phyloP scores from a whole-genome alignment of 805 yeast species.

The Candida lessepsii region DNA sequence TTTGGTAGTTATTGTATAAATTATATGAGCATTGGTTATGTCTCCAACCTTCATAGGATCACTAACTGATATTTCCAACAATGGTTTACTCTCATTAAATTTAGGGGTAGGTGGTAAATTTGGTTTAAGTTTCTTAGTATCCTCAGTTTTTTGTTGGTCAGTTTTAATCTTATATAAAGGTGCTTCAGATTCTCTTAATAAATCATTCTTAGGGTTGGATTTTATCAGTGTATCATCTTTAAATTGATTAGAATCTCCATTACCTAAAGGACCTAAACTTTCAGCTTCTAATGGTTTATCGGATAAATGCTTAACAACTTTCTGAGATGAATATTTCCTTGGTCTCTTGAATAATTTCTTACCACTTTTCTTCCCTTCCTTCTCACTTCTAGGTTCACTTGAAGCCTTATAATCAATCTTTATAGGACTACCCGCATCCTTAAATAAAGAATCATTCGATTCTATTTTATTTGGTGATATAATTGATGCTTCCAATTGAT shows the following conservation, averaged over 20 bases:
- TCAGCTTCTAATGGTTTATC: conserved; percentile 5
- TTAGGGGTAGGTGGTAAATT: conserved; percentile 9
- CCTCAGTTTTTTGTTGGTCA: conserved; percentile 5
- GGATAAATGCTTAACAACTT: conserved; percentile 29
- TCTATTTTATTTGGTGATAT: conserved; percentile 18
- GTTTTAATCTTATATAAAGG: conserved; percentile 49
- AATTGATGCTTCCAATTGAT: conserved; percentile 39
- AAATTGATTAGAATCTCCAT: conserved; percentile 13
- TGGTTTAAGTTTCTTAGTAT: background rate
- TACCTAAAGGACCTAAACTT: conserved; percentile 28
- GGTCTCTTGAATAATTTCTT: conserved; percentile 30
- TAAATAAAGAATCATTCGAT: conserved; percentile 30
- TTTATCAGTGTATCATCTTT: conserved; percentile 21
- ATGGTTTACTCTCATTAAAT: conserved; percentile 18
- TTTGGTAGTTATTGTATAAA: conserved; percentile 70
- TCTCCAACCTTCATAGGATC: conserved; percentile 94
- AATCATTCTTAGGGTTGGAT: conserved; percentile 26
- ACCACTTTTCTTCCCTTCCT: conserved; percentile 10
- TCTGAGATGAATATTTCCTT: conserved; percentile 28
- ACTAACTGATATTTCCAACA: conserved; percentile 70
- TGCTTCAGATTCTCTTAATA: conserved; percentile 47
- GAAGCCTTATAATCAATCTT: background rate
- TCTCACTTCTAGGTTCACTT: conserved; percentile 6
- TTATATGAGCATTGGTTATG: conserved; percentile 82
- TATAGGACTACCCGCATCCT: conserved; percentile 21